Evolutionary conservation across 1,139 yeast genomes (phyloP), one percentile per base, ranked within the genome.

Genomic region (Petasospora fabianii): DNA sequence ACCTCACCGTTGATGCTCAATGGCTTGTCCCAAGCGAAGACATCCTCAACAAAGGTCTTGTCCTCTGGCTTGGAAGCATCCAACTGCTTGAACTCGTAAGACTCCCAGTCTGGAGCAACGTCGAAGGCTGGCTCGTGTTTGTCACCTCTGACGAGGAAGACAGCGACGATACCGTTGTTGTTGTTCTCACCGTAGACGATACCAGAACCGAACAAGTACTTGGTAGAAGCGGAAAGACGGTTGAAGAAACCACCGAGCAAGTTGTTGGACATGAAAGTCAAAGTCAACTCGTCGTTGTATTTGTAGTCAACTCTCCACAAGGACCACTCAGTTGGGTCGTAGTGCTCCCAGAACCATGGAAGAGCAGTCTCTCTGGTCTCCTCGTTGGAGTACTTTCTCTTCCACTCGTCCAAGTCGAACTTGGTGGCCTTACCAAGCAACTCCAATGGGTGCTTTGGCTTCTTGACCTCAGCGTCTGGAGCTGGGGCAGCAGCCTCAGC

Each of bases 41-140:
- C 68, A 74, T 81, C 80, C 64, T 80, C 73, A 54, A 84, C 66
- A 59, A 80, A 79, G 48, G 68, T 82, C 67, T 72, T 79, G 72
- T 77, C 86, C 58, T 74, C 85, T 47, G 74, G 74, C 56, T 75
- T 77, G 58, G 84, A 55, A 43, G 82, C 69, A 61, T 84, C 92
- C 58, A 84, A 71, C 71, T 78, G 75, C 60, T 74, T 64, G 78
- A 72, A 81, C 45, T 62, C 61, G 71, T 80, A 84, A 29, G 90
- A 81, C 73, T 92, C 98, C 96, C 95, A 88, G 73, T 92, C 99
- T 69, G 99, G 97, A 62, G 98, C 99, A 66, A 92, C 97, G 54
- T 92, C 85, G 62, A 92, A 88, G 51, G 96, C 98, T 64, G 97
- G 96, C 44, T 55, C 76, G 63, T 60, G 70, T 51, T 92, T 97